Conservation (phyloP, 139 green algal species). For the Volvox reticuliferus region DNA sequence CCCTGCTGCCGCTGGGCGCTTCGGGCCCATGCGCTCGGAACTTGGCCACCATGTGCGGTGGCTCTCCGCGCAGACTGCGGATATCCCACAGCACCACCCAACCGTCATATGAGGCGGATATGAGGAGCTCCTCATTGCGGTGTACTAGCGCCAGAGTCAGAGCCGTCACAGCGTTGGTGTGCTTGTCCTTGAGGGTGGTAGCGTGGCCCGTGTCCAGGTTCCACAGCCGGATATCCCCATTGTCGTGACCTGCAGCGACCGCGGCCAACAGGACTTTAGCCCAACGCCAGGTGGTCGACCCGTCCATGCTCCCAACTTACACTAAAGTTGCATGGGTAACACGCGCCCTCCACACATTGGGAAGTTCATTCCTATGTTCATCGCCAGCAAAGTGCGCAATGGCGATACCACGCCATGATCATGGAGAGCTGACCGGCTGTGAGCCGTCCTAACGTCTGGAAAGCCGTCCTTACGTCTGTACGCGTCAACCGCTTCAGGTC, state of each 20-base stretch:
- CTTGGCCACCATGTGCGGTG: constrained; percentile 58
- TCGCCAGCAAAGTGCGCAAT: too few relatives aligned
- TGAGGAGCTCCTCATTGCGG: constrained; percentile 64
- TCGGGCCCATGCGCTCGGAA: constrained; percentile 53
- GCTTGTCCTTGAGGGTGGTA: constrained; percentile 50
- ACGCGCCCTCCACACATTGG: too few relatives aligned
- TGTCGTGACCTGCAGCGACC: constrained; percentile 69
- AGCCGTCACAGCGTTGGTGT: constrained; percentile 71
- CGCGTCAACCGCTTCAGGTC: too few relatives aligned
- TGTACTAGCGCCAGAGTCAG: constrained; percentile 56
- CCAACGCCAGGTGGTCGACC: neutral
- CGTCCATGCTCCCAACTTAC: too few relatives aligned
- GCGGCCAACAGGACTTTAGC: neutral
- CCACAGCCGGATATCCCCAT: constrained; percentile 75
- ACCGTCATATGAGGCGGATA: constrained; percentile 69
- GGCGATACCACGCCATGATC: too few relatives aligned
- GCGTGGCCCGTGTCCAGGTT: constrained; percentile 69
- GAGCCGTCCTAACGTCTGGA: too few relatives aligned
- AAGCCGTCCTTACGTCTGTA: too few relatives aligned
- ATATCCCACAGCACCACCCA: constrained; percentile 75
- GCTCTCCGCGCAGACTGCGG: constrained; percentile 51
- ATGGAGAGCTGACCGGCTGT: too few relatives aligned
- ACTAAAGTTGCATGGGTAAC: too few relatives aligned
- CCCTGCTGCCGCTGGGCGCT: neutral
- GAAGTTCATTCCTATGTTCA: too few relatives aligned